These are phyloP conservation scores for Nemania diffusa DNA, from an alignment of 2,329 filamentous ascomycete genomes.

Conservation along the genomic window DNA sequence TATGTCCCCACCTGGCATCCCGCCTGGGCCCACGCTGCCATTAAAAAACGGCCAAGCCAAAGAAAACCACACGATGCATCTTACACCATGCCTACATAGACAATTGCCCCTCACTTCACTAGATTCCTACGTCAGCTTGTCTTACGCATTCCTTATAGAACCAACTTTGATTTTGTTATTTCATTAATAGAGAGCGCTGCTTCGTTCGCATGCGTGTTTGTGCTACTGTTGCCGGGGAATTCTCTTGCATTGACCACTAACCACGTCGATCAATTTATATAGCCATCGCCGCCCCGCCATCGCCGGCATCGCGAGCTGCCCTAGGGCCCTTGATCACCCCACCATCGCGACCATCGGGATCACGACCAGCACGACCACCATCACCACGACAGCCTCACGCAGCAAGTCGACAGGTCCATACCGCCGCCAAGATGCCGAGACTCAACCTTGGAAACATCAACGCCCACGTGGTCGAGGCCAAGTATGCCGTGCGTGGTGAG, in stretches of 20 bases:
- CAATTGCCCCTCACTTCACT: conserved; percentile 11
- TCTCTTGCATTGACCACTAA: conserved; percentile 6
- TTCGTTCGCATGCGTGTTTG: background rate
- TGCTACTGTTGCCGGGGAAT: background rate
- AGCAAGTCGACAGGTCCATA: conserved; percentile 34
- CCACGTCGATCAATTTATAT: conserved; percentile 4
- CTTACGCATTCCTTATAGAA: conserved; percentile 1
- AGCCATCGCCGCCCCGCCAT: conserved; percentile 14
- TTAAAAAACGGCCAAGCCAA: background rate
- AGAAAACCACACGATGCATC: conserved; percentile 1
- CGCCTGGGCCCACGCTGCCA: background rate
- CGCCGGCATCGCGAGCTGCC: conserved; percentile 22
- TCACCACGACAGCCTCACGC: background rate
- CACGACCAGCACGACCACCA: background rate
- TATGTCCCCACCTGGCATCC: background rate
- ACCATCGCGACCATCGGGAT: background rate
- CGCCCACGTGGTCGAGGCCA: conserved; percentile 82
- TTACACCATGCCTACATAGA: background rate
- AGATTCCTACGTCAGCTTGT: conserved; percentile 9
- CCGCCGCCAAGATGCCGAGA: conserved; percentile 49
- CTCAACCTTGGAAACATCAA: conserved; percentile 92
- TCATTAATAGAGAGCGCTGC: conserved; percentile 7
- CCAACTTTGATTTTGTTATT: background rate
- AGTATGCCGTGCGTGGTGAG: conserved; percentile 97
- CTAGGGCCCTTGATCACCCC: conserved; percentile 11